Percentiles rank a stretch among this genome's conserved stretches.
Evolutionary conservation across 257 asterid genomes (phyloP).

Genomic region (Solanum chiquidenum): DNA sequence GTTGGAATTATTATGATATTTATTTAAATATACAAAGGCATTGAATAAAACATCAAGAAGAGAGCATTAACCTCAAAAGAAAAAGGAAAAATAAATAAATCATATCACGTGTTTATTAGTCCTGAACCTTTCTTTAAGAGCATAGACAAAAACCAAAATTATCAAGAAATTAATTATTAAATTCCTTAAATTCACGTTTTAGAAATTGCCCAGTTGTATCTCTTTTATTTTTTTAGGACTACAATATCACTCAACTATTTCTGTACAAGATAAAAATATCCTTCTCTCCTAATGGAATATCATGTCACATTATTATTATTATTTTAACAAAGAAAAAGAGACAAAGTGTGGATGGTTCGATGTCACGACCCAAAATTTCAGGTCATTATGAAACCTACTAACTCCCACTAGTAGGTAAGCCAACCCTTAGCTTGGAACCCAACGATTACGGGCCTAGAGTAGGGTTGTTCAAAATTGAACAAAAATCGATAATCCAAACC

Average conservation of each 20-base stretch:
- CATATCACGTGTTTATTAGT: background rate
- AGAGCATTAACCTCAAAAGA: background rate
- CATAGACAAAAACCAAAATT: background rate
- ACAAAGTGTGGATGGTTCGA: background rate
- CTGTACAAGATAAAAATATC: too few relatives aligned
- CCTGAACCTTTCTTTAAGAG: background rate
- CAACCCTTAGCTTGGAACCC: background rate
- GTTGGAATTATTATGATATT: background rate
- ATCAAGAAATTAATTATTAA: background rate
- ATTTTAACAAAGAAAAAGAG: background rate
- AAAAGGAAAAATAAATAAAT: background rate
- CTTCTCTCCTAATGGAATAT: background rate
- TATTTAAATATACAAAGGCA: background rate
- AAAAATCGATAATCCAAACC: background rate
- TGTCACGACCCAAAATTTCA: background rate
- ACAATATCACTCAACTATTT: background rate
- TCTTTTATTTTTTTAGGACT: too few relatives aligned
- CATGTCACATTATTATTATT: background rate
- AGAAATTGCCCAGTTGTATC: background rate
- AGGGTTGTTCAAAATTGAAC: background rate
- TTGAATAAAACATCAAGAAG: background rate
- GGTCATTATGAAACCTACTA: background rate
- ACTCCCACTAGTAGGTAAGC: background rate
- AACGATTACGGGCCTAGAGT: background rate
- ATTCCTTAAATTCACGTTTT: background rate